Percentiles rank a stretch among this genome's conserved stretches.
These are phyloP conservation scores for Diplodia scrobiculata DNA, from an alignment of 2,329 filamentous ascomycete genomes.

Conservation along the genomic window DNA sequence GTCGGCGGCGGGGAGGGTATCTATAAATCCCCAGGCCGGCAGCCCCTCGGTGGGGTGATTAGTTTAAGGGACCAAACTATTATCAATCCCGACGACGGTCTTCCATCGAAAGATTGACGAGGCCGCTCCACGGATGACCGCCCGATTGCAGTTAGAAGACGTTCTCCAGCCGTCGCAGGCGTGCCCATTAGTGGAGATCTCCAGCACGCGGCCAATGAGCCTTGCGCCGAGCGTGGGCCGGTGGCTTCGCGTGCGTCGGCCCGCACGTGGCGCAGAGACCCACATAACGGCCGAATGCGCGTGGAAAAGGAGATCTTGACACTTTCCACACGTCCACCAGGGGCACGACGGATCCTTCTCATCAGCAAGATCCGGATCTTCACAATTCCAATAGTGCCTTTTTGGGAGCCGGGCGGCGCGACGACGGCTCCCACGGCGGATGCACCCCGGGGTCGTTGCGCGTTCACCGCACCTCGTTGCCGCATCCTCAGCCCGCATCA, in stretches of 20 bases:
- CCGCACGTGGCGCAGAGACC: slow-evolving; percentile 21
- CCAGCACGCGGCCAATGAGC: slow-evolving; percentile 4
- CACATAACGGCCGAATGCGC: slow-evolving; percentile 20
- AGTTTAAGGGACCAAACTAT: slow-evolving; percentile 4
- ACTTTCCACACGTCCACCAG: not conserved
- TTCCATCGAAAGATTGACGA: slow-evolving; percentile 20
- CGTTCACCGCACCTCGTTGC: slow-evolving; percentile 17
- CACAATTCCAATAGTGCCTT: not conserved
- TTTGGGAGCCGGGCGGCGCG: not conserved
- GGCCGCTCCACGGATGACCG: slow-evolving; percentile 1
- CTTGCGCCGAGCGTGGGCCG: slow-evolving; percentile 17
- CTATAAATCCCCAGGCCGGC: slow-evolving; percentile 7
- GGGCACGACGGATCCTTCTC: not conserved
- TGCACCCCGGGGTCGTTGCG: slow-evolving; percentile 16
- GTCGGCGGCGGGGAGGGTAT: not conserved
- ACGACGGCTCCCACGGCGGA: not conserved
- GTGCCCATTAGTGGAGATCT: not conserved
- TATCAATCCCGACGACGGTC: slow-evolving; percentile 13
- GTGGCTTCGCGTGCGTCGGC: slow-evolving; percentile 16
- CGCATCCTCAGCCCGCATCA: not conserved
- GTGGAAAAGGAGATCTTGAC: slow-evolving; percentile 22
- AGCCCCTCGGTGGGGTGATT: slow-evolving; percentile 22
- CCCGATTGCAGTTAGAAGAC: slow-evolving; percentile 14
- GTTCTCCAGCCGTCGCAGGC: slow-evolving; percentile 9
- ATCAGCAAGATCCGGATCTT: not conserved